Percentiles rank a stretch among this genome's conserved stretches.
Conservation (phyloP, 441 rosid genomes). For the Viola pubescens region DNA sequence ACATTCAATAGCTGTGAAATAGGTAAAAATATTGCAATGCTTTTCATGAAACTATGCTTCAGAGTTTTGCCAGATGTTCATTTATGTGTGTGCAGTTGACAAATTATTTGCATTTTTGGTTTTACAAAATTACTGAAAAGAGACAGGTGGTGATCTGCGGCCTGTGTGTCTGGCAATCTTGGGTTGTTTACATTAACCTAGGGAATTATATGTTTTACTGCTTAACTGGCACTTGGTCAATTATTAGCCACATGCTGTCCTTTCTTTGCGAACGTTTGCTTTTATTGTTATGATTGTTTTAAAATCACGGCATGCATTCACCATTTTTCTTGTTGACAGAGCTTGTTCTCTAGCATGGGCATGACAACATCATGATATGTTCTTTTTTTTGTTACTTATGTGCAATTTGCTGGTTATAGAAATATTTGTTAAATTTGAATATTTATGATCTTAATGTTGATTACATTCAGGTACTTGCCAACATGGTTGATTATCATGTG, state of each 20-base stretch:
- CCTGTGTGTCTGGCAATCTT: background rate
- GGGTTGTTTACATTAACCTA: background rate
- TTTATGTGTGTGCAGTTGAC: background rate
- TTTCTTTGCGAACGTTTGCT: background rate
- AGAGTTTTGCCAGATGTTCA: background rate
- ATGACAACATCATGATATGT: slow-evolving; percentile 4
- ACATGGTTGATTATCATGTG: background rate
- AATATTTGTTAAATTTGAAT: background rate
- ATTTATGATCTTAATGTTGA: background rate
- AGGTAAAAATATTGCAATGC: slow-evolving; percentile 37
- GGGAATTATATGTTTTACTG: background rate
- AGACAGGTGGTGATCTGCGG: no score
- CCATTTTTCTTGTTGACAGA: background rate
- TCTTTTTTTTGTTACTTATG: background rate
- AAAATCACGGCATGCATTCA: background rate
- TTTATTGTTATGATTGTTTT: background rate
- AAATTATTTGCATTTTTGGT: background rate
- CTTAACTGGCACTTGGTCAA: background rate
- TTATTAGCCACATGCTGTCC: background rate
- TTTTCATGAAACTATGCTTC: slow-evolving; percentile 3
- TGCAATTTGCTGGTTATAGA: background rate
- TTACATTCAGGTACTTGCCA: background rate
- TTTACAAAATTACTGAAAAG: background rate
- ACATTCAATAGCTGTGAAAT: slow-evolving; percentile 76
- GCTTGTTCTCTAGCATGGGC: slow-evolving; percentile 1